Evolutionary conservation across 1,284 basidiomycete genomes (phyloP), one percentile per base, ranked within the genome.

Genomic region (Malassezia dermatis): DNA sequence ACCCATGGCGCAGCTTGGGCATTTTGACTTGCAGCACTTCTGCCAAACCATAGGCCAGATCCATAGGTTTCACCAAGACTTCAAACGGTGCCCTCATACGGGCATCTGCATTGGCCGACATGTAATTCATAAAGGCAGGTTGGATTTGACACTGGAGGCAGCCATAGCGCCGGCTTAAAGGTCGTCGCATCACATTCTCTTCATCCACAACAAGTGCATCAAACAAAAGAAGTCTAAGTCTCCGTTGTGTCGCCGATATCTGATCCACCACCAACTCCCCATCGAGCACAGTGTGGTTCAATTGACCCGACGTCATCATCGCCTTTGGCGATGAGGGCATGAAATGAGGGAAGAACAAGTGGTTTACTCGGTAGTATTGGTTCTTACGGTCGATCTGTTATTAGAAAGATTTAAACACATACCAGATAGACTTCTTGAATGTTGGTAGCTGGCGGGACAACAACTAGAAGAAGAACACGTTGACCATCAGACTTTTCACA

Each of bases 401-500:
- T 37, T n/a, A 27, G 39, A 2, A 32, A 4, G 13, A n/a, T n/a
- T 1, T 39, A 17, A 17, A 12, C 37, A 19, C 51, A 19, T 32
- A 56, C 53, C 21, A 64, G 51, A 76, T 84, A 94, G 3, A 88
- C 83, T 44, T 81, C 80, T 76, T 96, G 91, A 17, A 62, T 63
- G 26, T 79, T 80, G 10, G 67, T 68, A 7, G 50, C 58, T 34
- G 79, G 76, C 21, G 80, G 78, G 49, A 79, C 76, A 37, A 85
- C 81, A 47, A 98, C 81, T 57, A 94, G 79, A 44, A 96, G 81
- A 40, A 98, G 79, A 28, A 98, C 88, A 39, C 94, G 83, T 50
- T 96, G 78, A 2, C 94, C 94, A 72, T 99, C 94, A n/a, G 90
- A 94, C 79, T 99, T 99, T 78, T 99, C 94, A 77, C 90, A 95